These are phyloP conservation scores for Fomitiporia mediterranea DNA, from an alignment of 1,284 basidiomycete genomes.

Conservation along the genomic window DNA sequence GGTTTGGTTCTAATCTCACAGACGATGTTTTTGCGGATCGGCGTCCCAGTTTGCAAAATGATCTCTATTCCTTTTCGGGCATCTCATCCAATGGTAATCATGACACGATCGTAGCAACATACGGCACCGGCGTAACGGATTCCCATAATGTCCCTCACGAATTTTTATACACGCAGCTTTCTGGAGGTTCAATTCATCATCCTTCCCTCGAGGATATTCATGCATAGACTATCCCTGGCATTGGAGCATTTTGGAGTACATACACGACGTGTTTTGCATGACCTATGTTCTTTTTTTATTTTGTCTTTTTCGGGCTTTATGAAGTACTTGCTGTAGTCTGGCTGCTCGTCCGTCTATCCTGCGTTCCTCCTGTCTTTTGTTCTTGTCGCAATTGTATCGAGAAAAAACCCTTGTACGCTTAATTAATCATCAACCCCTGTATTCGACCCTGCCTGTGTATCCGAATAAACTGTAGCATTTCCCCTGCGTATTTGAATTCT, in stretches of 20 bases:
- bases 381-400: too few relatives aligned
- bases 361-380: too few relatives aligned
- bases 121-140: neutral
- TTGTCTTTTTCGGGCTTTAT: neutral
- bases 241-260: neutral
- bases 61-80: slow-evolving; percentile 4
- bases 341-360: neutral
- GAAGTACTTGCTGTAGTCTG: neutral
- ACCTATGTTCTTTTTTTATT: neutral
- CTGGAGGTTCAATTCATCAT: neutral
- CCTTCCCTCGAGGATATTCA: neutral
- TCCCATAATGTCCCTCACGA: neutral
- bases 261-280: neutral
- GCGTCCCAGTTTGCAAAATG: neutral
- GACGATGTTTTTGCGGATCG: neutral
- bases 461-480: too few relatives aligned
- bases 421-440: too few relatives aligned
- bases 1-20: neutral
- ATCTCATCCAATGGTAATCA: neutral
- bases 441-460: neutral
- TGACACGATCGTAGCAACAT: neutral
- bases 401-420: too few relatives aligned
- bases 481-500: too few relatives aligned
- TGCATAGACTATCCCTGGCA: neutral
- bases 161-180: slow-evolving; percentile 2